Evolutionary conservation across 2,329 filamentous ascomycete genomes (phyloP).

Genomic region (Talaromyces atroroseus): DNA sequence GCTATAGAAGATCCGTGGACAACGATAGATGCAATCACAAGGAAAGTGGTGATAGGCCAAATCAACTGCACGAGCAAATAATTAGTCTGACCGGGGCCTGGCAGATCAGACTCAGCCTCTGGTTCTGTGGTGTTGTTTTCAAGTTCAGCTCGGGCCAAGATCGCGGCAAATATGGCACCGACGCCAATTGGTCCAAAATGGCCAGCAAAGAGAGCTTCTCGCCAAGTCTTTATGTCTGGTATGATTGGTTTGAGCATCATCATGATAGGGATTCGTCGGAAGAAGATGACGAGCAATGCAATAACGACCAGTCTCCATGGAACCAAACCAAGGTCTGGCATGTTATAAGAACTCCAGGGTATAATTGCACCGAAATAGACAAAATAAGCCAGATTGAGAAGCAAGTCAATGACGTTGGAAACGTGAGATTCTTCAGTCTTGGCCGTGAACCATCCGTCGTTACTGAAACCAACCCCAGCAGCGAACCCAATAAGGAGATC

Average conservation of each 20-base stretch:
- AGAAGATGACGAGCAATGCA: slow-evolving; percentile 87
- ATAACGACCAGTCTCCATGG: slow-evolving; percentile 93
- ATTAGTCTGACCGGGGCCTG: slow-evolving; percentile 49
- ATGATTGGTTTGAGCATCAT: slow-evolving; percentile 83
- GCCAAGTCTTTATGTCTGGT: slow-evolving; percentile 96
- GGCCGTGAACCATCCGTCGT: slow-evolving; percentile 97
- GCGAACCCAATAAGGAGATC: slow-evolving; percentile 93
- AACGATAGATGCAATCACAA: slow-evolving; percentile 89
- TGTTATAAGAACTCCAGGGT: slow-evolving; percentile 89
- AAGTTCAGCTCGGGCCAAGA: slow-evolving; percentile 86
- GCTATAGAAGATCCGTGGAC: slow-evolving; percentile 98
- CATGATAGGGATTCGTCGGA: slow-evolving; percentile 95
- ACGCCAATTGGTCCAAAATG: slow-evolving; percentile 98
- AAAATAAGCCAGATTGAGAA: slow-evolving; percentile 96
- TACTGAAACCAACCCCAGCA: slow-evolving; percentile 96
- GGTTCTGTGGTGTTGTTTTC: slow-evolving; percentile 73
- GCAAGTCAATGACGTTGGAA: slow-evolving; percentile 95
- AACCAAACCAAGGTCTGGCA: slow-evolving; percentile 63
- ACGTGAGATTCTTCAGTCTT: slow-evolving; percentile 98
- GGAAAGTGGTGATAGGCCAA: slow-evolving; percentile 91
- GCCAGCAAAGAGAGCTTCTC: slow-evolving; percentile 91
- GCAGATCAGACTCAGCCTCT: slow-evolving; percentile 55
- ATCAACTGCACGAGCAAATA: slow-evolving; percentile 76
- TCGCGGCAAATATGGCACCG: slow-evolving; percentile 90
- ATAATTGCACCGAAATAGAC: slow-evolving; percentile 97